Evolutionary conservation across 768 basidiomycete genomes (phyloP).

Genomic region (Macrolepiota fuliginosa): DNA sequence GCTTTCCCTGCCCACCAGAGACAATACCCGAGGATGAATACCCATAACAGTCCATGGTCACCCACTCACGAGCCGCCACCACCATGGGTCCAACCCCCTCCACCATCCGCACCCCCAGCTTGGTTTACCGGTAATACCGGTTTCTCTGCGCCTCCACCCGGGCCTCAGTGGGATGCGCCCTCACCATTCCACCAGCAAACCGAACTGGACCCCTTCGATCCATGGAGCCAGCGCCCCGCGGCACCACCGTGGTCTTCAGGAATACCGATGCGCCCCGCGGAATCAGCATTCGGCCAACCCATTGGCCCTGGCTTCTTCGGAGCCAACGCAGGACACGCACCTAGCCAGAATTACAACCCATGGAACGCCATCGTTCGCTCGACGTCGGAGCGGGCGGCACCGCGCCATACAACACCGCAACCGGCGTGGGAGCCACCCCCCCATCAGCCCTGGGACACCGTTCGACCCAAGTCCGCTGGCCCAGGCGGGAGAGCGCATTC

Average conservation of each 20-base stretch:
- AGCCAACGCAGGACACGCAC: neutral
- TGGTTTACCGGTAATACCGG: neutral
- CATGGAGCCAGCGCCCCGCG: neutral
- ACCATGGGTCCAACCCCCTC: neutral
- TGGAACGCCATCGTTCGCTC: slow-evolving; percentile 5
- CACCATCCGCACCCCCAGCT: neutral
- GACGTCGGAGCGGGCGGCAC: neutral
- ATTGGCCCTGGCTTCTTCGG: slow-evolving; percentile 4
- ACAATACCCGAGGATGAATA: neutral
- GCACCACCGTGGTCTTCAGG: neutral
- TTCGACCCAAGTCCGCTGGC: slow-evolving; percentile 1
- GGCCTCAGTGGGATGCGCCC: neutral
- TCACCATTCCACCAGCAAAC: neutral
- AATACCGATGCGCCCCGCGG: neutral
- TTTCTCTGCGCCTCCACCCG: neutral
- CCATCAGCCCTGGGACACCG: neutral
- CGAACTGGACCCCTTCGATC: neutral
- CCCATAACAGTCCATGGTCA: slow-evolving; percentile 1
- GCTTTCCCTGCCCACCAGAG: slow-evolving; percentile 7
- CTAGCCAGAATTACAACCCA: neutral
- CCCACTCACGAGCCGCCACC: neutral
- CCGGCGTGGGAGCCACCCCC: neutral
- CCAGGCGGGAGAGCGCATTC: neutral
- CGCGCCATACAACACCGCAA: neutral
- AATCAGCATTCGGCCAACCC: slow-evolving; percentile 8